Conservation (phyloP, 2,329 filamentous ascomycete genomes). For the Penicillium oxalicum region DNA sequence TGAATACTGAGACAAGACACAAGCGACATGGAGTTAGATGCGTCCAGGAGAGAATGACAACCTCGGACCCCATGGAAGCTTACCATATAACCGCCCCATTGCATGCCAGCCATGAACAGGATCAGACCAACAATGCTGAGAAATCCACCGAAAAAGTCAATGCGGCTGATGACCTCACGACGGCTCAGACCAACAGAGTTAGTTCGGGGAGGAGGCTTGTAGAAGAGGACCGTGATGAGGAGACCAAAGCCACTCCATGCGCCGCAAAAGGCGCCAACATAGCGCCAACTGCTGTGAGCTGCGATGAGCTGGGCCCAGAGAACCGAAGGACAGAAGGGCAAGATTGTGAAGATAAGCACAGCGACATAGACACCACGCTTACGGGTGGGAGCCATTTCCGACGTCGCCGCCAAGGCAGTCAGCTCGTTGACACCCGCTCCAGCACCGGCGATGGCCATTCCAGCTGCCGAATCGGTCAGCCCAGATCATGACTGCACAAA, state of each 20-base stretch:
- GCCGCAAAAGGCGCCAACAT: constrained; percentile 39
- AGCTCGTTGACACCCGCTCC: constrained; percentile 64
- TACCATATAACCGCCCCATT: constrained; percentile 48
- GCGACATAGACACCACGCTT: constrained; percentile 61
- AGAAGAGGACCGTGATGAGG: constrained; percentile 39
- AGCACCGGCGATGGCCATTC: constrained; percentile 56
- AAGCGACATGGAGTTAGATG: constrained; percentile 1
- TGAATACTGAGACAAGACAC: constrained; percentile 30
- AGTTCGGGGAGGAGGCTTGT: constrained; percentile 41
- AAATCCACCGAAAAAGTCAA: constrained; percentile 48
- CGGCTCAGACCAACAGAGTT: constrained; percentile 36
- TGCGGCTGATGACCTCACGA: constrained; percentile 38
- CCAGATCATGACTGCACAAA: constrained; percentile 16
- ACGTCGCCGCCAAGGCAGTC: constrained; percentile 61
- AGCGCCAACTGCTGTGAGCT: constrained; percentile 41
- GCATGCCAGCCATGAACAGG: constrained; percentile 45
- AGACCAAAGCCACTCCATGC: constrained; percentile 41
- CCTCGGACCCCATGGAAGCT: neutral
- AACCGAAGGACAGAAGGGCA: constrained; percentile 58
- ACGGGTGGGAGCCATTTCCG: constrained; percentile 60
- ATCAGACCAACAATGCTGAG: constrained; percentile 46
- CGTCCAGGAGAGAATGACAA: neutral
- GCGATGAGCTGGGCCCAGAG: constrained; percentile 56
- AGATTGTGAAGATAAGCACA: constrained; percentile 54
- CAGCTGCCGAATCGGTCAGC: constrained; percentile 30